Conservation (phyloP, 768 basidiomycete species). For the Russula emetica region DNA sequence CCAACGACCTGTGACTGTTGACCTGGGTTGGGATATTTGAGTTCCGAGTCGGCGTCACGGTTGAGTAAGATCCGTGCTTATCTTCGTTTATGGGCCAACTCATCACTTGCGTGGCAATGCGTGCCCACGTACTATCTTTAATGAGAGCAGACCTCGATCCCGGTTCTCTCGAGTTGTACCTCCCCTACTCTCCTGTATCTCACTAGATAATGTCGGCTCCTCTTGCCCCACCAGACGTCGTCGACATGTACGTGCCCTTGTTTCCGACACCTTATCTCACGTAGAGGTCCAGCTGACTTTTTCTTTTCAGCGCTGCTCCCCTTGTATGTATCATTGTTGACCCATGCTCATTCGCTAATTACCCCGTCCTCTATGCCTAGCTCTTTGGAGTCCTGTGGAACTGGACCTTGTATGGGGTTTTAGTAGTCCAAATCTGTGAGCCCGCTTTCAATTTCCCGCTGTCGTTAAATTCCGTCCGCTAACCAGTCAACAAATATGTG, state of each 20-base stretch:
- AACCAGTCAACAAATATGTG: not conserved
- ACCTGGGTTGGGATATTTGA: not conserved
- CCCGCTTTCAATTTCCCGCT: not conserved
- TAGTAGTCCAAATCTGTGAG: conserved; percentile 13
- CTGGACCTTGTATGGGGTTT: conserved; percentile 16
- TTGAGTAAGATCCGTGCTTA: not conserved
- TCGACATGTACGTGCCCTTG: conserved; percentile 6
- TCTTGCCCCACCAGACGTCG: not conserved
- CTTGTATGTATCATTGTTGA: not conserved
- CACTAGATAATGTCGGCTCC: conserved; percentile 3
- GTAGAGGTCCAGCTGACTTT: not conserved
- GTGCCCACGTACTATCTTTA: not conserved
- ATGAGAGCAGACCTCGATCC: too few relatives aligned
- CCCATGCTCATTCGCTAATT: not conserved
- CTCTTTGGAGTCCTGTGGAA: conserved; percentile 13
- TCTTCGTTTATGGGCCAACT: too few relatives aligned
- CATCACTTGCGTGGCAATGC: not conserved
- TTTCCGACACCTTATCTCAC: not conserved
- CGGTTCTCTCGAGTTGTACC: not conserved
- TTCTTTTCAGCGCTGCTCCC: conserved; percentile 6
- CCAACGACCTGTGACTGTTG: not conserved
- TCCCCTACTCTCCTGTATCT: not conserved
- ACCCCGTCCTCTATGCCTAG: not conserved
- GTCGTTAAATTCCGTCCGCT: not conserved
- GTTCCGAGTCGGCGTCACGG: not conserved